phyloP scores from a whole-genome alignment of 208 protist species.

The Plasmodiophora brassicae region DNA sequence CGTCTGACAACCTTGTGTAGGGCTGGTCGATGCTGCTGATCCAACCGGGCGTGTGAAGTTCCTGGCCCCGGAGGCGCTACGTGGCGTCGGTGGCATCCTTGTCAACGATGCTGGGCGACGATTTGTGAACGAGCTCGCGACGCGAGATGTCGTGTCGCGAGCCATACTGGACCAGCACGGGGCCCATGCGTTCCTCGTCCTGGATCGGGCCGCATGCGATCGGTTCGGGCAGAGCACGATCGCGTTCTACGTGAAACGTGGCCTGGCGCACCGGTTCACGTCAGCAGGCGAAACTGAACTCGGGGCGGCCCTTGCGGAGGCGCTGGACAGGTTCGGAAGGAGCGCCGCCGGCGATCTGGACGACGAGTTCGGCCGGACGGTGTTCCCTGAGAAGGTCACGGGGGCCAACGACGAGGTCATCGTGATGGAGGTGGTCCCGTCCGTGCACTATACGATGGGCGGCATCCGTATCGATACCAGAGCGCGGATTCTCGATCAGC shows the following conservation, averaged over 20 bases:
- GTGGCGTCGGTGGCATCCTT: constrained; percentile 83
- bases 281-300: not conserved
- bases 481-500: constrained; percentile 63
- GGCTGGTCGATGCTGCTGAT: constrained; percentile 80
- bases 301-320: too few species aligned
- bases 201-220: constrained; percentile 49
- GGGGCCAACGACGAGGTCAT: not conserved
- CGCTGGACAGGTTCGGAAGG: too few species aligned
- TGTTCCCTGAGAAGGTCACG: not conserved
- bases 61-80: constrained; percentile 85
- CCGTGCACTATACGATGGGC: constrained; percentile 92
- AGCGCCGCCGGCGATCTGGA: not conserved
- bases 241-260: constrained; percentile 70
- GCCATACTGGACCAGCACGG: constrained; percentile 63
- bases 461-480: constrained; percentile 70
- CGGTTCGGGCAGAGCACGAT: constrained; percentile 71
- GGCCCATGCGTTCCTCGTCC: not conserved
- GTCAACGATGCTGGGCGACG: constrained; percentile 75
- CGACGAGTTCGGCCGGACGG: not conserved
- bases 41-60: constrained; percentile 76
- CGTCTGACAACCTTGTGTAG: too few species aligned
- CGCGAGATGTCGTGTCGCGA: constrained; percentile 81
- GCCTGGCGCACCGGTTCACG: constrained; percentile 46
- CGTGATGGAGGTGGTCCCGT: constrained; percentile 55
- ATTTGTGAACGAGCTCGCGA: constrained; percentile 88